Evolutionary conservation across 441 rosid genomes (phyloP), one percentile per base, ranked within the genome.

Genomic region (Pelargonium australe): DNA sequence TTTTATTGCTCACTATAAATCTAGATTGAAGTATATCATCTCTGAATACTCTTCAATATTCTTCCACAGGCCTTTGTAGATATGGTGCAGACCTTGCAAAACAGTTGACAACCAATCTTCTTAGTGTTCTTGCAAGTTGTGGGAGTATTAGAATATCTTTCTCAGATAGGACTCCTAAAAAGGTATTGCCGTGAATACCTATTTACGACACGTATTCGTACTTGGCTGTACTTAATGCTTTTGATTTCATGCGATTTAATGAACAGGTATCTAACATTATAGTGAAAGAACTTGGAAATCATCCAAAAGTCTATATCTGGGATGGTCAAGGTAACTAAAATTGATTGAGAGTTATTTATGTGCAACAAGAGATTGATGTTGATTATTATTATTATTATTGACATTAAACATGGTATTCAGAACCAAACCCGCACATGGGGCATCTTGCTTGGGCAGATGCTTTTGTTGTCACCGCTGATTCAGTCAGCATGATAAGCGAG

Each of bases 391-490:
- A 63, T 49, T 2, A 16, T 51, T 28, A 55, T 31, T 68, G 66
- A 66, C 65, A 31, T 79, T 61, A 65, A 63, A 12, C 37, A 70
- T 64, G 57, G 16, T 49, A 49, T 83, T 65, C 84, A 94, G 97
- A 86, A 70, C 89, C 89, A 77, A 83, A 89, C 81, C 96, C 96
- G 1, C 87, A 89, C 58, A 81, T 85, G 94, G 99, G 97, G 31
- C 89, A 91, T 80, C 79, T 89, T 81, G 97, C 96, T 65, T 89
- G 97, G 97, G 99, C 90, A 7, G 97, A 91, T 87, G 92, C 99
- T 68, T 94, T 94, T 80, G 85, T 94, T 60, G 78, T 94, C 66
- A 88, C 96, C 7, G 94, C 97, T 66, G 99, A 91, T 84, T 94
- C 99, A 53, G 93, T 94, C 76, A 91, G 96, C 74, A 78, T 90